Base-by-base conservation (phyloP, 2,329 filamentous ascomycete genomes). In the Epichloe baconii region DNA sequence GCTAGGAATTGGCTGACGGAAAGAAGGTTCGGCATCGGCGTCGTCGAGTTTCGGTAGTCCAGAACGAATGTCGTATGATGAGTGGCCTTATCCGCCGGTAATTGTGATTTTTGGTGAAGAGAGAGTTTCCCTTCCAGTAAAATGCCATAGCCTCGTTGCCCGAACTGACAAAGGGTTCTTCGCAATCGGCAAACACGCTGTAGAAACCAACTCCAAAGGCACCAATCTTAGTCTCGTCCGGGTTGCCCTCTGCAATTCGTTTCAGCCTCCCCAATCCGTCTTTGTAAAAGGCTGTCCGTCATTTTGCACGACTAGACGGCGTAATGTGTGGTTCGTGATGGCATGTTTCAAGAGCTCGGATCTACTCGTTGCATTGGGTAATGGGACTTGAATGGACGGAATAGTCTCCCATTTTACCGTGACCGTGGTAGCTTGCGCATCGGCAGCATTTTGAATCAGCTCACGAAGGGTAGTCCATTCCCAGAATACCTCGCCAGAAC, bases 201-300 rank as follows among this genome's bases (percentile, higher is more conserved):
- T 98, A 98, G 71, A 98, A 98, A 2, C 93, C 93, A 35, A 98
- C 93, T 58, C 93, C 93, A 65, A 98, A 98, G 3, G 93, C 94
- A 50, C 93, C 93, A 61, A 98, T 98, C 73, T 98, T 98, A 45
- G 90, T 97, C 70, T 98, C 93, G 66, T 98, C 93, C 0, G 93
- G 93, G 63, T 98, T 98, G 45, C 93, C 94, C 66, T 98, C 93
- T n/a, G 93, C 94, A 56, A 98, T 98, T 54, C 91, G 83, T 74
- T 97, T 97, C 57, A 98, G 66, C 50, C 93, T 80, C 44, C 83
- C 93, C 93, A 98, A 68, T 98, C 93, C 17, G 89, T 94, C 60
- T 85, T 79, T 48, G 82, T 85, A 62, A 98, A 98, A 0, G 88
- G 78, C 57, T 88, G 79, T 37, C 93, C 93, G 68, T 98, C 85